A percentile compares a stretch with the other conserved stretches of the same genome.
These are phyloP conservation scores for Geotrichum cucujoidarum DNA, from an alignment of 1,139 yeast genomes.

Conservation along the genomic window DNA sequence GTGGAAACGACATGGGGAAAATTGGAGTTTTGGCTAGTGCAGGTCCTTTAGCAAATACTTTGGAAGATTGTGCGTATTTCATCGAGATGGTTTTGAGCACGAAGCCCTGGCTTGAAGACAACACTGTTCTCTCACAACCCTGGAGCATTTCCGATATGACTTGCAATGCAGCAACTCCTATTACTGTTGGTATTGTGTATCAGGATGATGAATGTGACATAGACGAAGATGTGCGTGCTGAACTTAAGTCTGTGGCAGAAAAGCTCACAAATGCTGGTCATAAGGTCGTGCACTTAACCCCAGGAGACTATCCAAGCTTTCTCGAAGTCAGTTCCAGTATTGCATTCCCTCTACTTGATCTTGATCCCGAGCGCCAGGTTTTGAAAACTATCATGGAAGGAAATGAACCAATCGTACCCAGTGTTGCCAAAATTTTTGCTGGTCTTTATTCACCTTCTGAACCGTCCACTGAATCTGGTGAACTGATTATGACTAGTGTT, in stretches of 20 bases:
- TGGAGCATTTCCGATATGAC: too few species aligned
- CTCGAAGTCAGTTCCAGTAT: conserved; percentile 4
- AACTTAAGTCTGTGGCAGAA: conserved; percentile 5
- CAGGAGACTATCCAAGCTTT: conserved; percentile 12
- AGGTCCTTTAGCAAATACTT: conserved; percentile 47
- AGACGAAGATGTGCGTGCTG: conserved; percentile 11
- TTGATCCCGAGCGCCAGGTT: conserved; percentile 10
- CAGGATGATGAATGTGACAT: conserved; percentile 11
- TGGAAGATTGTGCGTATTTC: conserved; percentile 55
- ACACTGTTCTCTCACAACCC: conserved; percentile 44
- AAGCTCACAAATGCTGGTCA: conserved; percentile 14
- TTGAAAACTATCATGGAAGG: conserved; percentile 13
- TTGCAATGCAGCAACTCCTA: too few species aligned
- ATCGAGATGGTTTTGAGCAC: conserved; percentile 49
- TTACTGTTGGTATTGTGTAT: conserved; percentile 13
- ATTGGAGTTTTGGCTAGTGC: conserved; percentile 40
- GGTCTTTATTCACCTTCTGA: conserved; percentile 6
- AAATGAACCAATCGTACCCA: conserved; percentile 19
- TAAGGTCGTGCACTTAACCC: conserved; percentile 5
- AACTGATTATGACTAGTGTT: conserved; percentile 3
- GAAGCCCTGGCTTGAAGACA: conserved; percentile 55
- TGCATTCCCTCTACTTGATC: conserved; percentile 14
- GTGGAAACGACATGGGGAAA: conserved; percentile 30
- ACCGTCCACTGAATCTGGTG: not conserved
- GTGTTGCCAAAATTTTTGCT: conserved; percentile 7